These are phyloP conservation scores for Aureoboletus auriporus DNA, from an alignment of 768 basidiomycete genomes.

Conservation along the genomic window DNA sequence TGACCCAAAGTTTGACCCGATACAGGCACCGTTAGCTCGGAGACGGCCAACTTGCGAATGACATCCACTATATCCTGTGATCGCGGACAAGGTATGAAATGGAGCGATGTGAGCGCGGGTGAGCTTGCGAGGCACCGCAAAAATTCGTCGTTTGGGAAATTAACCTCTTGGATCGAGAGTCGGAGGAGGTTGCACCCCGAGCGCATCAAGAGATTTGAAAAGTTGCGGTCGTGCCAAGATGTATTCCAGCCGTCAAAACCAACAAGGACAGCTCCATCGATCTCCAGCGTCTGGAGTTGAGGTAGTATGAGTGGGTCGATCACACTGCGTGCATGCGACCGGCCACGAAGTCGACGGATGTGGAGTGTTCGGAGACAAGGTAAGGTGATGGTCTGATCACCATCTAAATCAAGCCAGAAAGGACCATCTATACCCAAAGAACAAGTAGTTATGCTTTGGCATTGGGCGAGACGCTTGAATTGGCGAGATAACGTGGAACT, in stretches of 20 bases:
- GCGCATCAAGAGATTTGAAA: slow-evolving; percentile 16
- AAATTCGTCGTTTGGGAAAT: slow-evolving; percentile 16
- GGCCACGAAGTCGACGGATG: slow-evolving; percentile 7
- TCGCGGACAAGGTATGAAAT: slow-evolving; percentile 16
- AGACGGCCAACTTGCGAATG: slow-evolving; percentile 3
- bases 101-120: slow-evolving; percentile 6
- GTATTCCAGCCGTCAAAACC: background rate
- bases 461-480: slow-evolving; percentile 5
- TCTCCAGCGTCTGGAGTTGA: slow-evolving; percentile 15
- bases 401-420: background rate
- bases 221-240: slow-evolving; percentile 8
- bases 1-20: background rate
- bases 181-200: slow-evolving; percentile 12
- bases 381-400: slow-evolving; percentile 1
- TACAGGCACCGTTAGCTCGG: background rate
- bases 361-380: slow-evolving; percentile 13
- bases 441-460: slow-evolving; percentile 17
- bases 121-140: slow-evolving; percentile 17
- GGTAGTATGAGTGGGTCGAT: slow-evolving; percentile 17
- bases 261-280: slow-evolving; percentile 6
- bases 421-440: slow-evolving; percentile 16
- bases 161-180: slow-evolving; percentile 11
- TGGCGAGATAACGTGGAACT: slow-evolving; percentile 5
- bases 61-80: slow-evolving; percentile 12
- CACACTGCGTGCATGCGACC: background rate